Evolutionary conservation across 306 rosid species (phyloP).

Genomic region (Alnus rubra): DNA sequence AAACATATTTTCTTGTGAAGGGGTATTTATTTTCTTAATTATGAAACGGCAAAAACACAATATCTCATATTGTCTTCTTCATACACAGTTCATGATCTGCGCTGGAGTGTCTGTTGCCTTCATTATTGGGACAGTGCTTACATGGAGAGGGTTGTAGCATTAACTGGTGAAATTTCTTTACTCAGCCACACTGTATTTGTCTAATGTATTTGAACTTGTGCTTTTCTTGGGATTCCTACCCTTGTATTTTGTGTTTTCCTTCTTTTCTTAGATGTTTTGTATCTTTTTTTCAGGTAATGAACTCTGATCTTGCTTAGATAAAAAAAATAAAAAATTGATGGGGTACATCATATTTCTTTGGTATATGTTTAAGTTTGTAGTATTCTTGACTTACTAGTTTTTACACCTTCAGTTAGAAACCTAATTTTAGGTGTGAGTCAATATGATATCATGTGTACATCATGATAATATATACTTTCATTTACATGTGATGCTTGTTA

Average conservation of each 20-base stretch:
- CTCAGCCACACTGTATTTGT: conserved; percentile 2
- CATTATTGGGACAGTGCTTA: conserved; percentile 68
- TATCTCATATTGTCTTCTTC: conserved; percentile 5
- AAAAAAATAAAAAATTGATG: too few relatives aligned
- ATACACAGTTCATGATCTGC: conserved; percentile 69
- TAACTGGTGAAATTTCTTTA: conserved; percentile 49
- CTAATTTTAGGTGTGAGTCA: conserved; percentile 1
- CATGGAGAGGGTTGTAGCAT: conserved; percentile 76
- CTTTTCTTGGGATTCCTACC: too few relatives aligned
- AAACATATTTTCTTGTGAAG: background rate
- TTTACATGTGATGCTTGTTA: conserved; percentile 2
- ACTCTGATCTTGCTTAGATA: too few relatives aligned
- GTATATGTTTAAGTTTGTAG: background rate
- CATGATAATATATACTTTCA: conserved; percentile 15
- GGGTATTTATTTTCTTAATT: conserved; percentile 3
- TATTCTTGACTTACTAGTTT: background rate
- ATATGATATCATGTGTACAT: conserved; percentile 6
- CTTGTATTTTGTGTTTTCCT: too few relatives aligned
- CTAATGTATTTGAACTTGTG: too few relatives aligned
- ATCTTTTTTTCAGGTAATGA: too few relatives aligned
- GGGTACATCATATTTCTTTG: background rate
- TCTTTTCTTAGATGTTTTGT: too few relatives aligned
- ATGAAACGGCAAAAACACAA: background rate
- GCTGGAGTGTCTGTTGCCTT: conserved; percentile 67
- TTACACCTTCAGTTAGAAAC: background rate